Conservation (phyloP, 352 stramenopile species). For the Thalassiosira hispida region DNA sequence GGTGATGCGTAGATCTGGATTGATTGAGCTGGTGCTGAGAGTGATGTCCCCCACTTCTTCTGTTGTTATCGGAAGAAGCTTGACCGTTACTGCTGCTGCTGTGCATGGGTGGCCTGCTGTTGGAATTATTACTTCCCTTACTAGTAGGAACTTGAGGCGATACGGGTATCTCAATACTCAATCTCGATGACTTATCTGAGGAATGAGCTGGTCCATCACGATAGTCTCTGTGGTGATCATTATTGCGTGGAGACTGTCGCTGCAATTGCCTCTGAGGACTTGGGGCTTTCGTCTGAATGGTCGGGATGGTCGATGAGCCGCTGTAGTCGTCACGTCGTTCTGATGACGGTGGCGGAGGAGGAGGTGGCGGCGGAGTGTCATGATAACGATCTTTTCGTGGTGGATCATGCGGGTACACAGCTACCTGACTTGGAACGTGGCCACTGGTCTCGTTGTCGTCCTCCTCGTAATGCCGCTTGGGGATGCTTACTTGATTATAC, state of each 20-base stretch:
- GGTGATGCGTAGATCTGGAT: not conserved
- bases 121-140: slow-evolving; percentile 5
- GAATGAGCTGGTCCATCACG: slow-evolving; percentile 4
- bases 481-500: not conserved
- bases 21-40: not conserved
- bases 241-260: not conserved
- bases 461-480: not conserved
- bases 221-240: not conserved
- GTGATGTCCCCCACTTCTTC: too few relatives aligned
- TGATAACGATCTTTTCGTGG: slow-evolving; percentile 2
- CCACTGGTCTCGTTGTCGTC: not conserved
- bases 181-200: slow-evolving; percentile 9
- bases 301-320: slow-evolving; percentile 39
- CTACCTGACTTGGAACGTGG: not conserved
- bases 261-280: not conserved
- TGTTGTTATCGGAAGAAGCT: slow-evolving; percentile 3
- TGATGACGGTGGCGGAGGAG: slow-evolving; percentile 6
- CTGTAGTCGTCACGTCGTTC: slow-evolving; percentile 50
- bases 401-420: slow-evolving; percentile 21
- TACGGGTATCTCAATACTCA: slow-evolving; percentile 37
- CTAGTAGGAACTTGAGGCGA: slow-evolving; percentile 14
- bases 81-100: not conserved
- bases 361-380: not conserved
- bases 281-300: slow-evolving; percentile 1
- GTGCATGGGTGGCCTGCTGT: slow-evolving; percentile 7